Evolutionary conservation across 805 yeast genomes (phyloP).

Genomic region (Candida incommunis): DNA sequence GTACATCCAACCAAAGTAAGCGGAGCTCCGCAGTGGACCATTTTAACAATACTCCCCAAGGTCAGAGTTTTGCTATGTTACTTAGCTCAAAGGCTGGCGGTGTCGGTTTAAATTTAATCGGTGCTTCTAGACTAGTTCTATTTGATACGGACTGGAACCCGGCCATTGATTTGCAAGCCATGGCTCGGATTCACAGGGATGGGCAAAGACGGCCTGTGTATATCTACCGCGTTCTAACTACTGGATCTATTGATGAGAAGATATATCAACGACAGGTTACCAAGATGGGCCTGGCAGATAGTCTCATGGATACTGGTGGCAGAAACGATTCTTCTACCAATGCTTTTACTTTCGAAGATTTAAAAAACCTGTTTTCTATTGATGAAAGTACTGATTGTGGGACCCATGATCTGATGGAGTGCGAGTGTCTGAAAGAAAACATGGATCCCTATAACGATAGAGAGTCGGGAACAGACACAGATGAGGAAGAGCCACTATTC

Average conservation of each 20-base stretch:
- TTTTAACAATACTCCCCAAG: conserved; percentile 40
- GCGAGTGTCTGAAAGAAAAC: background rate
- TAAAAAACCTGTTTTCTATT: conserved; percentile 62
- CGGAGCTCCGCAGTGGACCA: conserved; percentile 52
- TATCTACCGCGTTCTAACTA: conserved; percentile 69
- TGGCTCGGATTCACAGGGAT: conserved; percentile 91
- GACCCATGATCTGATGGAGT: conserved; percentile 65
- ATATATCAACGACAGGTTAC: conserved; percentile 83
- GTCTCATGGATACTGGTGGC: conserved; percentile 34
- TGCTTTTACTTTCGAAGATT: conserved; percentile 52
- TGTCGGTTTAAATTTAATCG: conserved; percentile 76
- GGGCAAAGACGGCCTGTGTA: conserved; percentile 73
- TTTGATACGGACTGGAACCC: conserved; percentile 98
- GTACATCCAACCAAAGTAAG: conserved; percentile 55
- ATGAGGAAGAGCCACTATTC: background rate
- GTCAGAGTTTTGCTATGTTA: conserved; percentile 45
- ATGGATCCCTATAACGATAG: no score
- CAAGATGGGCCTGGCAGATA: conserved; percentile 66
- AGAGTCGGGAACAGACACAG: no score
- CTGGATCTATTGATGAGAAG: conserved; percentile 83
- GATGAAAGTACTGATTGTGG: conserved; percentile 36
- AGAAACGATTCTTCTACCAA: conserved; percentile 22
- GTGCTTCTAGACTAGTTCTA: conserved; percentile 73
- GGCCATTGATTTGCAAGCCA: conserved; percentile 78
- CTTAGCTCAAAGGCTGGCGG: conserved; percentile 91